phyloP scores from a whole-genome alignment of 208 protist genomes.

The Wallacemonas sp. region DNA sequence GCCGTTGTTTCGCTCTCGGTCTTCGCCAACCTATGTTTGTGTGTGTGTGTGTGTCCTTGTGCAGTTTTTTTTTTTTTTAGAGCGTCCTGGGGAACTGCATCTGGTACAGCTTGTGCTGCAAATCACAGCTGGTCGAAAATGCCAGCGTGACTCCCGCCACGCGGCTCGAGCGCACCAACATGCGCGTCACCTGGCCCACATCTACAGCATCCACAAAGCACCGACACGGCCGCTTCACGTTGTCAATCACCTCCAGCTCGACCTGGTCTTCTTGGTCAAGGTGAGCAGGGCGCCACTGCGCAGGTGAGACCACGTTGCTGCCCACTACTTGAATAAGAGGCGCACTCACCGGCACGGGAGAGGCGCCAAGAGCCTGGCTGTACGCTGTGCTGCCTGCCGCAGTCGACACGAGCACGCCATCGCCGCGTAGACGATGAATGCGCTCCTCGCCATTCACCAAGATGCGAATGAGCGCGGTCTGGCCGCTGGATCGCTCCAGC shows the following conservation, averaged over 20 bases:
- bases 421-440: conserved; percentile 74
- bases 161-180: conserved; percentile 84
- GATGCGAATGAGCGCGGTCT: conserved; percentile 90
- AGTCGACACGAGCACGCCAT: conserved; percentile 88
- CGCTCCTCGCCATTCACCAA: conserved; percentile 87
- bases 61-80: conserved; percentile 20
- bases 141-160: conserved; percentile 79
- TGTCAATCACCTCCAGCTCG: conserved; percentile 88
- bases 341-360: conserved; percentile 82
- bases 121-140: conserved; percentile 86
- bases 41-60: too few species aligned
- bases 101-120: conserved; percentile 89
- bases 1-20: background rate
- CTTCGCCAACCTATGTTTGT: too few species aligned
- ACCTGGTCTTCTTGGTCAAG: conserved; percentile 89
- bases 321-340: conserved; percentile 90
- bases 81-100: conserved; percentile 88
- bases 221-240: conserved; percentile 76
- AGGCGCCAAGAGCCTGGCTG: conserved; percentile 83
- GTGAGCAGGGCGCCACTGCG: conserved; percentile 86
- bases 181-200: conserved; percentile 77
- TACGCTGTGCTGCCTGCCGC: conserved; percentile 91
- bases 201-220: conserved; percentile 90
- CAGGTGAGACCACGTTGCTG: conserved; percentile 87
- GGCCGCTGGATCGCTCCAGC: conserved; percentile 88